These are phyloP conservation scores for Helotiales sp. DNA, from an alignment of 2,329 filamentous ascomycete species.

Conservation along the genomic window DNA sequence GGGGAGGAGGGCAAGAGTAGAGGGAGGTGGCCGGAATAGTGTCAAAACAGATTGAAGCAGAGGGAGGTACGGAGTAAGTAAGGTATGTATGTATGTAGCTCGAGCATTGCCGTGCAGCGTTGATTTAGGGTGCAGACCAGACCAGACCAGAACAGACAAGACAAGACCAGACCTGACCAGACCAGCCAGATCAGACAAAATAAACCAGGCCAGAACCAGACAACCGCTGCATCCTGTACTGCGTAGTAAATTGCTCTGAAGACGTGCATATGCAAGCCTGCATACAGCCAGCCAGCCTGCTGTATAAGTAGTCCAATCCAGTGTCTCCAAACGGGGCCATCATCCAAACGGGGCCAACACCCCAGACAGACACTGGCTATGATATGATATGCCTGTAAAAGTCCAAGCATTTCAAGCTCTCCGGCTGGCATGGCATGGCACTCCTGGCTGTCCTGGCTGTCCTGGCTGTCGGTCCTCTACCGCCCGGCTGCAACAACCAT, in stretches of 20 bases:
- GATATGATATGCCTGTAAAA: background rate
- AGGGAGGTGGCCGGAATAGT: no score
- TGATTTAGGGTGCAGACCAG: background rate
- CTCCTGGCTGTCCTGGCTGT: no score
- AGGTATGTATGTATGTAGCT: no score
- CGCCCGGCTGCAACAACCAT: background rate
- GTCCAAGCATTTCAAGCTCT: background rate
- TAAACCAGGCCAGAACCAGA: background rate
- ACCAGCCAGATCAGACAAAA: no score
- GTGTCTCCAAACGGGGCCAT: background rate
- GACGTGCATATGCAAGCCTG: constrained; percentile 23
- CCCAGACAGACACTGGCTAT: background rate
- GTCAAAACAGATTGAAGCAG: no score
- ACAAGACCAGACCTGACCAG: background rate
- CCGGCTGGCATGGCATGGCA: background rate
- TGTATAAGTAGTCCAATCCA: constrained; percentile 8
- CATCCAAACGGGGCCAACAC: background rate
- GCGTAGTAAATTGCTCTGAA: constrained; percentile 17
- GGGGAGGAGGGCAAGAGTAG: background rate
- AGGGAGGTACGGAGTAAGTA: no score
- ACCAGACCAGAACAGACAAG: background rate
- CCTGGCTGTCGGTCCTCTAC: no score
- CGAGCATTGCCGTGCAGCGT: background rate
- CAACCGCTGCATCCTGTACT: background rate
- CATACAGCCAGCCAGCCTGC: background rate